Conservation (phyloP, 2,329 filamentous ascomycete genomes). For the Neofusicoccum laricinum region DNA sequence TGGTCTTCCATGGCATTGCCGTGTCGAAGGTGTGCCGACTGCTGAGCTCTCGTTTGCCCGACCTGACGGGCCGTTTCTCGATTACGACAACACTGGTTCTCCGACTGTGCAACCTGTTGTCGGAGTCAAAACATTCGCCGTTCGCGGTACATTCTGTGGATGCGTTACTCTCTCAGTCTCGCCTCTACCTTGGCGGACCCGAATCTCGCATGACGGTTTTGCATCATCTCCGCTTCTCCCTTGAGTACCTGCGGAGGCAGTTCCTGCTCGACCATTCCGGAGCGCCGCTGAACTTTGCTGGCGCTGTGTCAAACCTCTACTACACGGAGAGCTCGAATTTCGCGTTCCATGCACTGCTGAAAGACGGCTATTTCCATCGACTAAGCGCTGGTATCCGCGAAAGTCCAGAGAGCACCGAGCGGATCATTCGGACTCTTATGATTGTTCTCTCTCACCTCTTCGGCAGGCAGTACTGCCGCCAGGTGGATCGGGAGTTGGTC, state of each 20-base stretch:
- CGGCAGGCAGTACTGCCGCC: constrained; percentile 54
- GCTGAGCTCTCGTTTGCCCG: constrained; percentile 69
- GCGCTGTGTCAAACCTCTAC: constrained; percentile 69
- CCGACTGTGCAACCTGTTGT: constrained; percentile 63
- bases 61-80: constrained; percentile 74
- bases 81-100: constrained; percentile 71
- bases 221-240: constrained; percentile 76
- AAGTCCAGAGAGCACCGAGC: constrained; percentile 47
- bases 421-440: constrained; percentile 59
- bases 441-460: constrained; percentile 71
- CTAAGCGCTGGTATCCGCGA: constrained; percentile 58
- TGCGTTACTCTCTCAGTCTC: constrained; percentile 66
- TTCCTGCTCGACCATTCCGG: constrained; percentile 61
- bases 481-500: constrained; percentile 47
- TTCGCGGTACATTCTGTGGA: constrained; percentile 63
- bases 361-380: constrained; percentile 65
- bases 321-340: constrained; percentile 74
- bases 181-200: constrained; percentile 67
- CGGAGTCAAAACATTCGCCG: constrained; percentile 61
- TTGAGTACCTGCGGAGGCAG: constrained; percentile 73
- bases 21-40: constrained; percentile 62
- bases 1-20: constrained; percentile 70
- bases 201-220: constrained; percentile 66
- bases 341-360: constrained; percentile 72
- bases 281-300: constrained; percentile 68